A percentile compares a stretch with the other conserved stretches of the same genome.
Conservation (phyloP, 495 filamentous ascomycete genomes). For the Amorphotheca resinae region DNA sequence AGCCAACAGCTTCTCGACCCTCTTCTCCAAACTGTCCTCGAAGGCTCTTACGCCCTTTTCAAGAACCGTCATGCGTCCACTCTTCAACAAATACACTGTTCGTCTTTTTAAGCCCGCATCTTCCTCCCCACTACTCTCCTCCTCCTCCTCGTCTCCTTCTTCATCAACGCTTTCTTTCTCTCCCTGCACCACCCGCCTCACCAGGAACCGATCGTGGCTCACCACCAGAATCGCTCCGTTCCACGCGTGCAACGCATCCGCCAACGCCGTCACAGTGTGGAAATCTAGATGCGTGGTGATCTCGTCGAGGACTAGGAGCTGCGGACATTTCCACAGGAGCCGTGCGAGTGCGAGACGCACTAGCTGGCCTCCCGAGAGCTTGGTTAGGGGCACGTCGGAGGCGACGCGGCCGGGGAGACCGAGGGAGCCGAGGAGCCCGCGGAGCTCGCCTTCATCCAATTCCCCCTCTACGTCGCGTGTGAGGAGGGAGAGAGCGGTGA, state of each 20-base stretch:
- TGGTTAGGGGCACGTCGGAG: conserved; percentile 54
- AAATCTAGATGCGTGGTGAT: conserved; percentile 79
- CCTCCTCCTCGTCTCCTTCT: conserved; percentile 31
- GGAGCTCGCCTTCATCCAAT: conserved; percentile 48
- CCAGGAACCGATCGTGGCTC: conserved; percentile 66
- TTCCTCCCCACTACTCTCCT: conserved; percentile 22
- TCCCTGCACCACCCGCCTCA: conserved; percentile 57
- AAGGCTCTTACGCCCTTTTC: conserved; percentile 48
- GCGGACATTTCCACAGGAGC: conserved; percentile 53
- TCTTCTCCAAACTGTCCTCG: conserved; percentile 50
- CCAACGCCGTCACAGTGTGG: conserved; percentile 58
- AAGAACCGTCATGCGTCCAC: conserved; percentile 43
- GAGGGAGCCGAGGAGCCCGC: conserved; percentile 48
- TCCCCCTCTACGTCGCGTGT: conserved; percentile 23
- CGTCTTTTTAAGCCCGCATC: conserved; percentile 33
- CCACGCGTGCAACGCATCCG: conserved; percentile 49
- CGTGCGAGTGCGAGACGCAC: conserved; percentile 64
- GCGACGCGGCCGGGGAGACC: conserved; percentile 53
- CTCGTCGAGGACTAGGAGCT: conserved; percentile 69
- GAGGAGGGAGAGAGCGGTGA: conserved; percentile 53
- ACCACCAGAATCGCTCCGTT: conserved; percentile 61
- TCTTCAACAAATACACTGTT: conserved; percentile 45
- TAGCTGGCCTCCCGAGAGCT: conserved; percentile 65
- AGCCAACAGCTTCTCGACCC: conserved; percentile 31
- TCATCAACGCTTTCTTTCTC: conserved; percentile 36